Evolutionary conservation across 257 asterid species (phyloP).

Genomic region (Solanum etuberosum): DNA sequence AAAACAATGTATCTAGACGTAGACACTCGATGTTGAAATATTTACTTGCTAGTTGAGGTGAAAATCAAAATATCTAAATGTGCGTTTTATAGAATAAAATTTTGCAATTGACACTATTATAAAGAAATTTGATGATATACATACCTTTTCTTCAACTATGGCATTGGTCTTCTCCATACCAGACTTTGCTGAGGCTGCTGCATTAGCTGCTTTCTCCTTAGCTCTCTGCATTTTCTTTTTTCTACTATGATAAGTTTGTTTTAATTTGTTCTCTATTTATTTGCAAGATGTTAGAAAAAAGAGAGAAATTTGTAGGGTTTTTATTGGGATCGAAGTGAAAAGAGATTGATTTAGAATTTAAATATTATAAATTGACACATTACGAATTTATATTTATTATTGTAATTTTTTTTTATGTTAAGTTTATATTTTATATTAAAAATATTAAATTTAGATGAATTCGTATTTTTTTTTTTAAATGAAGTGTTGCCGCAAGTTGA

Average conservation of each 20-base stretch:
- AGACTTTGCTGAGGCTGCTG: neutral
- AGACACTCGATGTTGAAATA: neutral
- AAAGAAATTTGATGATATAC: neutral
- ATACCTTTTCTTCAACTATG: constrained; percentile 14
- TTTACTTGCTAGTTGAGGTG: neutral
- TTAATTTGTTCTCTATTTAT: neutral
- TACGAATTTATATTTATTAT: too few species aligned
- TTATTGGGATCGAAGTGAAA: neutral
- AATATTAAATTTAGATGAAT: neutral
- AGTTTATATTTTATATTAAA: too few species aligned
- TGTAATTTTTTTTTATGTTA: too few species aligned
- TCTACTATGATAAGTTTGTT: neutral
- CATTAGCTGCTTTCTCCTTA: constrained; percentile 7
- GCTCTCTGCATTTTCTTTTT: constrained; percentile 28
- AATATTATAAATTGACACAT: neutral
- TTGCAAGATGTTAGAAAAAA: neutral
- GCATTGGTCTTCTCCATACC: constrained; percentile 54
- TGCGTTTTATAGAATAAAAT: neutral
- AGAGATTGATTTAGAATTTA: neutral
- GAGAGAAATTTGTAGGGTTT: neutral
- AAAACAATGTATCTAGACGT: neutral
- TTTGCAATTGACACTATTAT: neutral
- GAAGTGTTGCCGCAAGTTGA: neutral
- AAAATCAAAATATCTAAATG: neutral
- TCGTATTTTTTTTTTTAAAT: too few species aligned